Base-by-base conservation (phyloP, 176 grass and related monocot genomes). In the Cocos nucifera region DNA sequence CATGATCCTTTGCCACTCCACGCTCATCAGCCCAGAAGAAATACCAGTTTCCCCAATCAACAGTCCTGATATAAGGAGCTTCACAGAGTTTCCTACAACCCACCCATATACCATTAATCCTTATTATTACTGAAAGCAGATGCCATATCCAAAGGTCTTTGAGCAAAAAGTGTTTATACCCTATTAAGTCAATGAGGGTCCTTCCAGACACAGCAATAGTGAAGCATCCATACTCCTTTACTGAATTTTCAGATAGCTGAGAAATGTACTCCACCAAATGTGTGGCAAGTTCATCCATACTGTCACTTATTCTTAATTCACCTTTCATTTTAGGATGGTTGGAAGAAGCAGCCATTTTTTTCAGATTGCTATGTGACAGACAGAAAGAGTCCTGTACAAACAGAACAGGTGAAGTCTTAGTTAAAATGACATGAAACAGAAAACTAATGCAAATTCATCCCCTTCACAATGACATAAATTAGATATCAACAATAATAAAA, bases 31-130 rank as follows among this genome's bases (percentile, higher is more conserved):
- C 81, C 88, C 88, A 98, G 69, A 98, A 85, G 52, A 93, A 66
- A 53, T 89, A 98, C 94, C 94, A 98, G 58, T 93, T 93, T 17
- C 88, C 82, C 94, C 94, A 98, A 80, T 98, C 94, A 55, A 98
- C 59, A 18, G 89, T 98, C 79, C 83, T 98, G 63, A 65, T 87
- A 51, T 98, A 93, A n/a, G 94, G 94, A 5, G 65, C 68, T 82
- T 98, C 82, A 65, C 88, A 98, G 27, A 98, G 89, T 92, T 93
- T 98, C 70, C 94, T 98, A 69, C 53, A 44, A 9, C 35, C 35
- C 1, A 44, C 10, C 35, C 35, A 44, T 14, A 44, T 0, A 12
- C 35, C 35, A 44, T 44, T 44, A 14, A 44, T 44, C 35, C 8
- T 44, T 44, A 44, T 44, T 44, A 44, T 44, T 44, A 44, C 10